Evolutionary conservation across 2,329 filamentous ascomycete species (phyloP), one percentile per base, ranked within the genome.

Genomic region (Xylaria sp.): DNA sequence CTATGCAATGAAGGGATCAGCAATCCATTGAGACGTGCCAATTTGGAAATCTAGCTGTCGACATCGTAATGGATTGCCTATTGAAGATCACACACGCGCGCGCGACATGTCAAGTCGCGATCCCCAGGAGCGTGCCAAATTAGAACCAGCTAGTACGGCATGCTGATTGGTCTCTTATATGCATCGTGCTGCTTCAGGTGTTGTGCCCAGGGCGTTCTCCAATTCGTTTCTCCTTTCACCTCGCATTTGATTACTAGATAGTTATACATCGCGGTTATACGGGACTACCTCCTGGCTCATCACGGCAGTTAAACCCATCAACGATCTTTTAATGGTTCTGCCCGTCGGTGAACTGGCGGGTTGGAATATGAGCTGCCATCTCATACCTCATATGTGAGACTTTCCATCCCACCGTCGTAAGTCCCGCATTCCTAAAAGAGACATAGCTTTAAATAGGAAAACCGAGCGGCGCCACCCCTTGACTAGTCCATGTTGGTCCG

Each of bases 391-490:
- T 40, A 36, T 53, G 9, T 20, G 33, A 17, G 54, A 57, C 54
- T 38, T 23, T 10, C 23, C 56, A 7, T 36, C 36, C 40, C 56
- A 7, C 23, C 23, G 54, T 59, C 48, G 38, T 26, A 33, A 51
- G 57, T 66, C 59, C 65, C 67, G 57, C 65, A 68, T 68, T 68
- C 70, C 68, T 28, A 53, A 66, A 63, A 60, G 48, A 59, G 61
- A 63, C 42, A 54, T 38, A 48, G 60, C 70, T 68, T 70, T 62
- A 70, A 68, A 70, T 70, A 72, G 54, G 54, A 58, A 68, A 60
- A 40, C 65, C 31, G 49, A 61, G 63, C 57, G 33, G 65, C 33
- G 57, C 57, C 36, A 40, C 60, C 59, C 64, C 66, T 68, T 59
- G 42, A 59, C 54, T 70, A 65, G 59, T 38, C 62, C 49, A 23